Evolutionary conservation across 768 basidiomycete genomes (phyloP).

Genomic region (Boletus rex-veris): DNA sequence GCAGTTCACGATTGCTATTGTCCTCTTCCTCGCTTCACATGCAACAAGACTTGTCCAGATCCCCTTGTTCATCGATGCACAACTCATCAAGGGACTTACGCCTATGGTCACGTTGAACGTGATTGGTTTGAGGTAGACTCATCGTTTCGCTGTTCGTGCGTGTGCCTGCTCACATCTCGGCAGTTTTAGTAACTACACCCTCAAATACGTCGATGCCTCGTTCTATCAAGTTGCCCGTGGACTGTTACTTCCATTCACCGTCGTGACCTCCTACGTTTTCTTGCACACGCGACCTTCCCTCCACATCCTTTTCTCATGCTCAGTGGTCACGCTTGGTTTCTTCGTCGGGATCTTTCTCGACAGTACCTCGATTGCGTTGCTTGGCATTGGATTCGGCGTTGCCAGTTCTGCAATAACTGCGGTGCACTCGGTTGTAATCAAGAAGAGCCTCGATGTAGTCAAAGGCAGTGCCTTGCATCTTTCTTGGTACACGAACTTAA

Average conservation of each 20-base stretch:
- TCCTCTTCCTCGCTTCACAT: constrained; percentile 68
- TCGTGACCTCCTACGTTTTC: constrained; percentile 77
- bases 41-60: constrained; percentile 62
- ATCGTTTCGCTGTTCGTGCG: background rate
- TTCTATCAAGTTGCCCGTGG: constrained; percentile 97
- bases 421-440: constrained; percentile 91
- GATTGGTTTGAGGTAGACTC: constrained; percentile 69
- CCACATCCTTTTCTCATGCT: constrained; percentile 70
- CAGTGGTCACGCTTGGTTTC: constrained; percentile 87
- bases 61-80: constrained; percentile 59
- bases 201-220: constrained; percentile 92
- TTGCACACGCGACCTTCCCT: constrained; percentile 75
- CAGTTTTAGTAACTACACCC: constrained; percentile 86
- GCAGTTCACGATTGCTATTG: constrained; percentile 76
- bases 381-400: constrained; percentile 80
- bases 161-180: background rate
- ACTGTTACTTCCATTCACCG: constrained; percentile 90
- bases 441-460: constrained; percentile 75
- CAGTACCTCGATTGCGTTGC: constrained; percentile 48
- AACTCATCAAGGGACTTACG: constrained; percentile 65
- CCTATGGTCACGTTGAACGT: constrained; percentile 79
- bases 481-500: constrained; percentile 88
- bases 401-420: constrained; percentile 84
- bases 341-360: constrained; percentile 86
- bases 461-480: constrained; percentile 81